Percentiles rank a stretch among this genome's conserved stretches.
Conservation (phyloP, 2,329 filamentous ascomycete species). For the Atkinsonella hypoxylon region DNA sequence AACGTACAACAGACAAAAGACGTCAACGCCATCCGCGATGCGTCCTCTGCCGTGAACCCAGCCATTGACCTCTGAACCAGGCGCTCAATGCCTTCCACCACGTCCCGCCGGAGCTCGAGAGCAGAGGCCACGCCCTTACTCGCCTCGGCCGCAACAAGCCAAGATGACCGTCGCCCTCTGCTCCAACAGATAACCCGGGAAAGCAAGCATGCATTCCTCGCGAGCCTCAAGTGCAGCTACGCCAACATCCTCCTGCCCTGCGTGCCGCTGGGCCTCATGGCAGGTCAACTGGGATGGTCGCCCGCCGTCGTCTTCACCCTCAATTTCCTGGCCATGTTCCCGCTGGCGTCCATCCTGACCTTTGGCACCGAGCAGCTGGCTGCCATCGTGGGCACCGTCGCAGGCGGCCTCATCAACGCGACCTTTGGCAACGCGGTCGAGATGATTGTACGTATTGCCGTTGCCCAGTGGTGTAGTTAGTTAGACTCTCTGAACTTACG, state of each 20-base stretch:
- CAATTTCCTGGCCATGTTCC: conserved; percentile 54
- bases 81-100: not conserved
- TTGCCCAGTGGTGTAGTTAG: too few species aligned
- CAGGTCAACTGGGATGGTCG: conserved; percentile 35
- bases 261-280: conserved; percentile 50
- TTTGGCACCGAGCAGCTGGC: conserved; percentile 54
- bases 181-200: not conserved
- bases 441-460: conserved; percentile 38
- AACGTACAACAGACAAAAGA: too few species aligned
- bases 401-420: conserved; percentile 52
- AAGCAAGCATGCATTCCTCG: conserved; percentile 4
- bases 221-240: conserved; percentile 8
- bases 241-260: conserved; percentile 48
- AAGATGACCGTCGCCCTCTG: not conserved
- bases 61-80: not conserved
- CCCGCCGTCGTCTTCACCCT: conserved; percentile 38
- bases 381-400: conserved; percentile 46
- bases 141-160: not conserved
- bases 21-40: too few species aligned
- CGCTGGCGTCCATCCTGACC: conserved; percentile 47
- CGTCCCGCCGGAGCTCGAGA: not conserved
- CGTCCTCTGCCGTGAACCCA: not conserved
- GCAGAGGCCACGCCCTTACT: not conserved
- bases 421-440: conserved; percentile 57
- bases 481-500: too few species aligned